Evolutionary conservation across 75 land plant genomes (phyloP).

Genomic region (Pinus tabuliformis): DNA sequence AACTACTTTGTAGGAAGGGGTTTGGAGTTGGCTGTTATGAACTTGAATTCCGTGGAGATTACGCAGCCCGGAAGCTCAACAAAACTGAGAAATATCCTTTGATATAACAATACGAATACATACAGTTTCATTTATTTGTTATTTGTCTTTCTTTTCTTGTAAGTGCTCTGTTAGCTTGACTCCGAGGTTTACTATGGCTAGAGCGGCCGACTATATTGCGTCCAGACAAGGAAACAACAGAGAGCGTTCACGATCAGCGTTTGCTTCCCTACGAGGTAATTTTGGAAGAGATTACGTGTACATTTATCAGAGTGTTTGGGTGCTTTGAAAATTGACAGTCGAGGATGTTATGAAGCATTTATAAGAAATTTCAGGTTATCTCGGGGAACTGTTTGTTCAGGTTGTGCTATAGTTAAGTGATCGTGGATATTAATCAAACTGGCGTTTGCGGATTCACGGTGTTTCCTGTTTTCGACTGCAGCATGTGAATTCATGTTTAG

Average conservation of each 20-base stretch:
- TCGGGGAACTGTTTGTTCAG: too few species aligned
- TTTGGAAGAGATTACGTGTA: too few species aligned
- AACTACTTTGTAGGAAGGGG: slow-evolving; percentile 74
- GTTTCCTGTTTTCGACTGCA: too few species aligned
- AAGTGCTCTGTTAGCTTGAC: not conserved
- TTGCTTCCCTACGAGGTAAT: slow-evolving; percentile 71
- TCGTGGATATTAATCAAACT: too few species aligned
- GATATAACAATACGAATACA: too few species aligned
- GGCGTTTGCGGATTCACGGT: too few species aligned
- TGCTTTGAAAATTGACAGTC: too few species aligned
- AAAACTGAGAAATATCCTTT: slow-evolving; percentile 89
- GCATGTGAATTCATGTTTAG: too few species aligned
- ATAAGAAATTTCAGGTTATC: too few species aligned
- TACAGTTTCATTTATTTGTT: not conserved
- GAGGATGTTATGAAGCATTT: too few species aligned
- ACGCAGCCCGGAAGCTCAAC: slow-evolving; percentile 30
- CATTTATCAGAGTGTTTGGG: too few species aligned
- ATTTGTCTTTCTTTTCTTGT: not conserved
- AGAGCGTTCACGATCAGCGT: slow-evolving; percentile 20
- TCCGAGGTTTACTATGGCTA: slow-evolving; percentile 50
- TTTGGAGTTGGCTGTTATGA: slow-evolving; percentile 35
- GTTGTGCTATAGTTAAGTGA: too few species aligned
- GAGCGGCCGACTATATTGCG: slow-evolving; percentile 46
- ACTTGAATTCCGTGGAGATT: slow-evolving; percentile 45
- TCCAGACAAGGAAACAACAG: slow-evolving; percentile 61